Evolutionary conservation across 805 yeast genomes (phyloP).

Genomic region (Geotrichum ghanense): DNA sequence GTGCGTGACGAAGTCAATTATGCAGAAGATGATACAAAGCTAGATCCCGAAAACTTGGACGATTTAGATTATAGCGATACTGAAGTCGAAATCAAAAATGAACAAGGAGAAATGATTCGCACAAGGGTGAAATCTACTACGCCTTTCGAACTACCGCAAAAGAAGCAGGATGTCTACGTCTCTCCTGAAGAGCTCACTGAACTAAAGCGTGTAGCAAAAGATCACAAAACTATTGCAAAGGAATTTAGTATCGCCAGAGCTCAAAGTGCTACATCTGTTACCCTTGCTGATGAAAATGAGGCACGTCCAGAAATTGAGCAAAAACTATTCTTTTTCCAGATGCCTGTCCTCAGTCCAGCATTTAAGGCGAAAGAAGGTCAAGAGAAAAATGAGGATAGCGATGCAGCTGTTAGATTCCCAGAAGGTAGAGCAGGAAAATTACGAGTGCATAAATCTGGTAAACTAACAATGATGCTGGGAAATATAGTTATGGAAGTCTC

Average conservation of each 20-base stretch:
- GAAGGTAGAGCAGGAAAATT: constrained; percentile 63
- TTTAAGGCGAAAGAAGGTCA: constrained; percentile 17
- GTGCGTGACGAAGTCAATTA: constrained; percentile 1
- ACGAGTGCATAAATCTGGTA: constrained; percentile 77
- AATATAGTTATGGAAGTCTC: constrained; percentile 55
- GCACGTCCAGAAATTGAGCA: constrained; percentile 15
- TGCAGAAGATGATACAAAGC: constrained; percentile 7
- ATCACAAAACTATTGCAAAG: constrained; percentile 11
- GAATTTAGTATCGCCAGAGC: constrained; percentile 11
- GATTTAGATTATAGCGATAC: constrained; percentile 6
- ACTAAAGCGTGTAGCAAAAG: constrained; percentile 8
- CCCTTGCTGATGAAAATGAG: constrained; percentile 8
- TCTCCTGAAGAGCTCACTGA: constrained; percentile 9
- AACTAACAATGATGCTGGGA: constrained; percentile 63
- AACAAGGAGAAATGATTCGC: constrained; percentile 3
- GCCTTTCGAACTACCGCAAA: neutral
- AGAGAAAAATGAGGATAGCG: constrained; percentile 9
- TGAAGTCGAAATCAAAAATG: constrained; percentile 9
- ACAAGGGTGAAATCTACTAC: neutral
- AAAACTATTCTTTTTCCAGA: constrained; percentile 32
- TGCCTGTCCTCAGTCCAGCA: constrained; percentile 37
- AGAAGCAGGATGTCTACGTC: neutral
- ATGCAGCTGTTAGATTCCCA: constrained; percentile 5
- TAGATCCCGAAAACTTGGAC: constrained; percentile 3
- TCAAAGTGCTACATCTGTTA: constrained; percentile 8